Base-by-base conservation (phyloP, 208 protist species). In the Leishmania guyanensis region DNA sequence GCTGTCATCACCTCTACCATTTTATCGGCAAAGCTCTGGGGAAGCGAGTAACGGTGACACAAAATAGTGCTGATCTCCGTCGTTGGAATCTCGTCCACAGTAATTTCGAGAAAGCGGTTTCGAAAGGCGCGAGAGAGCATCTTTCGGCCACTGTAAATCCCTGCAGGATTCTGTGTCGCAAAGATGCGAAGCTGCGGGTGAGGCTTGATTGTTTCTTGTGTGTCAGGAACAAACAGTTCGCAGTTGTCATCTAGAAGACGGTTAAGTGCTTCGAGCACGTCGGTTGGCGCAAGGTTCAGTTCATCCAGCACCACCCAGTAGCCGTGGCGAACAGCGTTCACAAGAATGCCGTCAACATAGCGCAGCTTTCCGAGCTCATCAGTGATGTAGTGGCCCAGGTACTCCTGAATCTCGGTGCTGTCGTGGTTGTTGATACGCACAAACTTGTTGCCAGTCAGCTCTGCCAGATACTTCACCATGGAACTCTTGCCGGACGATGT, bases 371-470 rank as follows among this genome's bases (percentile, higher is more conserved):
- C 99, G 43, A 96, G 81, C 58, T 97, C 94, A 87, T 99, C 97
- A 4, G 98, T 96, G 54, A 99, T 93, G 87, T 99, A 99, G 75
- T 94, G 91, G 46, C 99, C 99, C 46, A 99, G 83, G 92, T 99
- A 99, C 87, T 99, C 99, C 87, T 99, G 98, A 36, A 99, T 88
- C 88, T 99, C 99, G 4, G 99, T 99, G 87, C 99, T 99, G 88
- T 99, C 99, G 89, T 99, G 99, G 94, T 99, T 99, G 91, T 99
- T 99, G 88, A 99, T 99, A 73, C 99, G 97, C 5, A 99, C 96
- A 88, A 99, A 99, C 22, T 89, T 92, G 90, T 99, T 99, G 22
- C 99, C 99, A 6, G 99, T 99, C 20, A 95, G 78, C 69, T 95
- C 89, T 2, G 99, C 99, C 22, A 99, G 89, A 88, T 99, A 99